Conservation (phyloP, 345 rosid genomes). For the Acer negundo region DNA sequence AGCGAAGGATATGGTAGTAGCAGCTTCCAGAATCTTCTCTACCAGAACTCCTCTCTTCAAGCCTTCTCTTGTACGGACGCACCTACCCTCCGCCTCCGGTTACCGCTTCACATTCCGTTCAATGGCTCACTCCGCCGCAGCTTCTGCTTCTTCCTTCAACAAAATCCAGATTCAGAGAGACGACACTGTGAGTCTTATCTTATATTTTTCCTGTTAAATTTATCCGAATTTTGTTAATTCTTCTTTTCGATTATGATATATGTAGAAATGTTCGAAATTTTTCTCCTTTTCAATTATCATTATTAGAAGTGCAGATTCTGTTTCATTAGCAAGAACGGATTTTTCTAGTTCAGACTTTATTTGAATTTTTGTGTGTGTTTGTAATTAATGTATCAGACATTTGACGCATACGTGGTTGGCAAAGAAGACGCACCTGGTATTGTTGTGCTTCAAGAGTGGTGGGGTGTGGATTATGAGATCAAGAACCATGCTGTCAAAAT, state of each 20-base stretch:
- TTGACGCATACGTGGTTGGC: conserved; percentile 92
- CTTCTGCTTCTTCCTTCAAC: conserved; percentile 43
- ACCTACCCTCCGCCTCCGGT: conserved; percentile 18
- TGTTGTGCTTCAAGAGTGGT: conserved; percentile 96
- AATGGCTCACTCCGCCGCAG: conserved; percentile 65
- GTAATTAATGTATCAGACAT: conserved; percentile 44
- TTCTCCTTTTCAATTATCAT: too few relatives aligned
- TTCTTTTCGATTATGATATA: too few relatives aligned
- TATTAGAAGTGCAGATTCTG: too few relatives aligned
- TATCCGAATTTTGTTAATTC: not conserved
- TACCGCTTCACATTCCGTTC: conserved; percentile 49
- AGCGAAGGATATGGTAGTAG: conserved; percentile 27
- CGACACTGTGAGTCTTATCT: conserved; percentile 57
- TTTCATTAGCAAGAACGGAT: too few relatives aligned
- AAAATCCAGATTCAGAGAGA: conserved; percentile 89
- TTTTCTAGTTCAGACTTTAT: too few relatives aligned
- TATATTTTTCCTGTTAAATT: not conserved
- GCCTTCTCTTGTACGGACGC: conserved; percentile 19
- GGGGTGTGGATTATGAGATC: conserved; percentile 97
- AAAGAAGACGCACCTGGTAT: conserved; percentile 91
- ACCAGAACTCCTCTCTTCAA: conserved; percentile 17
- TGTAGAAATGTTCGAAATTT: too few relatives aligned
- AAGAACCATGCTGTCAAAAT: conserved; percentile 89
- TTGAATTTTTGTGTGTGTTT: not conserved
- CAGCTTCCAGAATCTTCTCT: conserved; percentile 40